Evolutionary conservation across 768 basidiomycete genomes (phyloP).

Genomic region (Daedaleopsis sinensis): DNA sequence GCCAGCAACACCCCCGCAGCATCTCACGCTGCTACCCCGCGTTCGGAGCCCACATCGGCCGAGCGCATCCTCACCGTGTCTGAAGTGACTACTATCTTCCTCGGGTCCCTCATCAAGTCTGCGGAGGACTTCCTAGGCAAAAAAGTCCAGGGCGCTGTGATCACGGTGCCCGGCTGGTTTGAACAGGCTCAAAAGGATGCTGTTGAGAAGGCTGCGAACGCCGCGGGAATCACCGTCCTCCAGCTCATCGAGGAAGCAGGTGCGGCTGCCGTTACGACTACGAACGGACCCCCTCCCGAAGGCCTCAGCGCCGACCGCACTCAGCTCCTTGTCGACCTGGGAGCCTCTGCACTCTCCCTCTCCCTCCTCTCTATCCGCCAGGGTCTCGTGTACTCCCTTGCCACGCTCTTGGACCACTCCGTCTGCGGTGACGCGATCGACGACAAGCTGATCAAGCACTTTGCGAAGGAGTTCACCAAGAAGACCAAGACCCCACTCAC

Average conservation of each 20-base stretch:
- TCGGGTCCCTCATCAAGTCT: conserved; percentile 80
- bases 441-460: conserved; percentile 84
- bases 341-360: conserved; percentile 70
- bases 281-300: conserved; percentile 45
- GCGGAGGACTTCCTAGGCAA: conserved; percentile 48
- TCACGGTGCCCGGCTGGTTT: conserved; percentile 82
- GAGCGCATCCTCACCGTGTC: conserved; percentile 78
- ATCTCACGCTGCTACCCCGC: conserved; percentile 70
- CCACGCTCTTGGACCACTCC: conserved; percentile 45
- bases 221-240: conserved; percentile 81
- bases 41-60: conserved; percentile 66
- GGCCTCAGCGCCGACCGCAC: conserved; percentile 63
- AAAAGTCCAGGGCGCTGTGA: conserved; percentile 76
- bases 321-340: conserved; percentile 81
- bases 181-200: conserved; percentile 67
- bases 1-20: conserved; percentile 61
- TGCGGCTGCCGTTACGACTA: conserved; percentile 67
- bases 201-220: conserved; percentile 70
- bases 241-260: conserved; percentile 89
- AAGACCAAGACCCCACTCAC: conserved; percentile 82
- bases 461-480: conserved; percentile 95
- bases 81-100: conserved; percentile 85
- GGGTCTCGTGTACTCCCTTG: conserved; percentile 70
- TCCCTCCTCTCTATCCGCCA: conserved; percentile 74
- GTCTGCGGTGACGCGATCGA: conserved; percentile 77